Evolutionary conservation across 1,284 basidiomycete species (phyloP).

Genomic region (Ceratobasidium theobromae): DNA sequence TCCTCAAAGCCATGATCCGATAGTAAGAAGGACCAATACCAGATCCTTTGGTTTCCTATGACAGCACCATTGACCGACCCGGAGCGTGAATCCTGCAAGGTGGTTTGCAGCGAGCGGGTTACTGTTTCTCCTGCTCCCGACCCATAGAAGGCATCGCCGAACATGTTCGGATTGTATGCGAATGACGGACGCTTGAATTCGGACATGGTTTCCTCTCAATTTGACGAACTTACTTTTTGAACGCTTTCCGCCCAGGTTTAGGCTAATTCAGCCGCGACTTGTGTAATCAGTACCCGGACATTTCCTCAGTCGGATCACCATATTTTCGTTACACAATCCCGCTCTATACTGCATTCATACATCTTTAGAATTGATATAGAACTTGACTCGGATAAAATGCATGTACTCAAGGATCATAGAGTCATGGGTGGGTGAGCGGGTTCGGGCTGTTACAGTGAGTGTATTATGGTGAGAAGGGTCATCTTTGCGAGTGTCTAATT

Average conservation of each 20-base stretch:
- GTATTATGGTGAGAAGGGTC: too few relatives aligned
- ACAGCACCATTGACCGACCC: constrained; percentile 45
- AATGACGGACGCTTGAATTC: neutral
- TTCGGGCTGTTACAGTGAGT: too few relatives aligned
- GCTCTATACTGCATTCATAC: too few relatives aligned
- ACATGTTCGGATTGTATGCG: neutral
- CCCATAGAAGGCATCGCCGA: neutral
- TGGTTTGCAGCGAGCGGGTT: constrained; percentile 52
- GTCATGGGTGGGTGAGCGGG: too few relatives aligned
- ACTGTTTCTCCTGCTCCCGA: constrained; percentile 2
- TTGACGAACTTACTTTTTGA: neutral
- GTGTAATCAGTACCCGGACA: neutral
- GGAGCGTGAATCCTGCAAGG: constrained; percentile 51
- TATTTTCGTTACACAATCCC: too few relatives aligned
- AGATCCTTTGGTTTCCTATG: constrained; percentile 43
- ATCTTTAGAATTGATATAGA: too few relatives aligned
- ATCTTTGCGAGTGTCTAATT: too few relatives aligned
- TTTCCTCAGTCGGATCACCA: too few relatives aligned
- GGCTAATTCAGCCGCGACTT: neutral
- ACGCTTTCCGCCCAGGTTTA: neutral
- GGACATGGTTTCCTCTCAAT: neutral
- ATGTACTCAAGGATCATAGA: too few relatives aligned
- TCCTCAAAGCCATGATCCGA: neutral
- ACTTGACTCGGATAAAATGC: too few relatives aligned
- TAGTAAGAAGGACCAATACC: constrained; percentile 44